phyloP scores from a whole-genome alignment of 352 stramenopile species.

The Thraustotheca clavata region DNA sequence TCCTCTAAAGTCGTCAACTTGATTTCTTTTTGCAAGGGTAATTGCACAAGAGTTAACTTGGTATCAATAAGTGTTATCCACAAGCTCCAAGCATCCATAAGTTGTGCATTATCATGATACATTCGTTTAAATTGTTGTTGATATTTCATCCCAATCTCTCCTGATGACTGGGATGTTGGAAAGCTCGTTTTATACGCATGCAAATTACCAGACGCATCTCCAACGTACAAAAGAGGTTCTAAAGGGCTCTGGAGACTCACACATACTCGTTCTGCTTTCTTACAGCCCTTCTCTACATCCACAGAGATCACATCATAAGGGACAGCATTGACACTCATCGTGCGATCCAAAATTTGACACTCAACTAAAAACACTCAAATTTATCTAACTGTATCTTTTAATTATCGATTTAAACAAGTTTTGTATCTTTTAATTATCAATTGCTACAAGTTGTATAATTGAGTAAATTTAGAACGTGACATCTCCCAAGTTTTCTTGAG shows the following conservation, averaged over 20 bases:
- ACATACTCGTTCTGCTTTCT: slow-evolving; percentile 22
- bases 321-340: background rate
- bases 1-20: slow-evolving; percentile 42
- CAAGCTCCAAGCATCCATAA: slow-evolving; percentile 65
- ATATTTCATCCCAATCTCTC: slow-evolving; percentile 30
- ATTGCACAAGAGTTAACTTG: slow-evolving; percentile 46
- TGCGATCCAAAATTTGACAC: no score
- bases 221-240: slow-evolving; percentile 47
- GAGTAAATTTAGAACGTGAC: no score
- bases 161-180: slow-evolving; percentile 19
- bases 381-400: no score
- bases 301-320: background rate
- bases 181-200: slow-evolving; percentile 37
- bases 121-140: slow-evolving; percentile 55
- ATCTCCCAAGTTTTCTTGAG: no score
- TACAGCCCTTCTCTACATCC: slow-evolving; percentile 23
- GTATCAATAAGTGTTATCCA: slow-evolving; percentile 46
- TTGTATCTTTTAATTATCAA: no score
- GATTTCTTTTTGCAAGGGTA: slow-evolving; percentile 51
- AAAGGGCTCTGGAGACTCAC: slow-evolving; percentile 32
- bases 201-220: slow-evolving; percentile 44
- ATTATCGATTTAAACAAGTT: no score
- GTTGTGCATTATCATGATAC: slow-evolving; percentile 38
- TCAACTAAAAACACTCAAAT: no score
- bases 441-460: no score